Base-by-base conservation (phyloP, 768 basidiomycete species). In the Xerocomus potaroensis region DNA sequence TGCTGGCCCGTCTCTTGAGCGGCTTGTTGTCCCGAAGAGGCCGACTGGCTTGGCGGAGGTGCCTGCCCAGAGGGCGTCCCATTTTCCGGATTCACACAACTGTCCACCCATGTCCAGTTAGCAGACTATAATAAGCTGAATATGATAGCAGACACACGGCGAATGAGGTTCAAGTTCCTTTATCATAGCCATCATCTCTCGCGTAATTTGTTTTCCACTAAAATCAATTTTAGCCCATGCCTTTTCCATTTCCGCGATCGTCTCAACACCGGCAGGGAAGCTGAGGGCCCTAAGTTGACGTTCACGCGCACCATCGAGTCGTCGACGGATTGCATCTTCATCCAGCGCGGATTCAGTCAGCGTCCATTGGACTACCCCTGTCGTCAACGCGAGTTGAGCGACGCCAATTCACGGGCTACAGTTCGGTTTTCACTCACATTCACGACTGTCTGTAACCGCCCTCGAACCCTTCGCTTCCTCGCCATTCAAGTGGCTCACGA, bases 301-400 rank as follows among this genome's bases (percentile, higher is more conserved):
- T 3, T 60, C 64, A 45, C 63, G 65, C 8, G 70, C 63, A 1
- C 15, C 58, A 2, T 55, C 54, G 22, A 78, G 63, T 27, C 64
- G 60, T 8, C 46, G 19, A 1, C 69, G 73, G 6, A 81, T 71
- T 3, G 69, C 64, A 0, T 50, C 57, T 4, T 61, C 59, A 4
- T 59, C 60, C 11, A 63, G 55, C 8, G 50, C 60, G 7, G 76
- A 69, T 16, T 69, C 71, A 0, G 66, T 64, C 33, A 90, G 67
- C 30, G 71, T 69, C 72, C 83, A 91, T 11, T 77, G 72, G 18
- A 82, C 54, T 1, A 71, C 72, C 86, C 87, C 88, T 90, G 51
- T 19, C 12, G 15, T 21, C 16, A 31, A 10, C 2, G 15, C 7
- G 22, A 4, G n/a, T 18, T 21, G 26, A 41, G 14, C 18, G 26